A percentile compares a stretch with the other conserved stretches of the same genome.
phyloP scores from a whole-genome alignment of 495 filamentous ascomycete genomes.

The Rostrohypoxylon terebratum region DNA sequence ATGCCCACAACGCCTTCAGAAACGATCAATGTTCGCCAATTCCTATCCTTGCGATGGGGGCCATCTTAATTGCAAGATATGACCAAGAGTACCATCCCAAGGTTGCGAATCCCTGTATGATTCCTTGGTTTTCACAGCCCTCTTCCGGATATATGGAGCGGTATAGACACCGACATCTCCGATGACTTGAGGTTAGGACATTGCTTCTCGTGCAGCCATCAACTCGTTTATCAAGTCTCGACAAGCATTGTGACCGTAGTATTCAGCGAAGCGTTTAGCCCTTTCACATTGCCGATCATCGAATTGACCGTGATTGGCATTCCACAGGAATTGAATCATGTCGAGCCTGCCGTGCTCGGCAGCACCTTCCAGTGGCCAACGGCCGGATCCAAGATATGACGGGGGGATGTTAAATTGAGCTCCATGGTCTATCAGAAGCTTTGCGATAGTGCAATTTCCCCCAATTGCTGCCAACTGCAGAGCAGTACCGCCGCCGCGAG shows the following conservation, averaged over 20 bases:
- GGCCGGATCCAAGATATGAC: conserved; percentile 42
- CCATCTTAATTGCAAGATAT: too few species aligned
- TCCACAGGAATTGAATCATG: conserved; percentile 57
- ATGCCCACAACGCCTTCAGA: too few species aligned
- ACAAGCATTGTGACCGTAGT: conserved; percentile 35
- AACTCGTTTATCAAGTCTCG: conserved; percentile 3
- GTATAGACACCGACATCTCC: neutral
- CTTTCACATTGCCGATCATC: conserved; percentile 25
- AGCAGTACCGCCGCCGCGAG: conserved; percentile 38
- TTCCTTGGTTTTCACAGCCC: neutral
- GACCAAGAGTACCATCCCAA: too few species aligned
- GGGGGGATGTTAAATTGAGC: conserved; percentile 38
- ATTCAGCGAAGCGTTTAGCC: conserved; percentile 32
- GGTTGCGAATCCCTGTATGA: too few species aligned
- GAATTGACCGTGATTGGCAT: conserved; percentile 29
- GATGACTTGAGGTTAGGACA: neutral
- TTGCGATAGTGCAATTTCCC: conserved; percentile 38
- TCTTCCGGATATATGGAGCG: neutral
- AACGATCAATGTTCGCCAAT: too few species aligned
- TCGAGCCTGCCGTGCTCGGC: conserved; percentile 61
- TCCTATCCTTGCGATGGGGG: too few species aligned
- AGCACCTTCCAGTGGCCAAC: conserved; percentile 58
- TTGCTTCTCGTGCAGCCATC: neutral
- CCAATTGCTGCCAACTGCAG: conserved; percentile 40
- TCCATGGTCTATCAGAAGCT: conserved; percentile 44